Percentiles rank a stretch among this genome's conserved stretches.
Evolutionary conservation across 169 alveolate species (phyloP).

Genomic region (Eimeria sp.): DNA sequence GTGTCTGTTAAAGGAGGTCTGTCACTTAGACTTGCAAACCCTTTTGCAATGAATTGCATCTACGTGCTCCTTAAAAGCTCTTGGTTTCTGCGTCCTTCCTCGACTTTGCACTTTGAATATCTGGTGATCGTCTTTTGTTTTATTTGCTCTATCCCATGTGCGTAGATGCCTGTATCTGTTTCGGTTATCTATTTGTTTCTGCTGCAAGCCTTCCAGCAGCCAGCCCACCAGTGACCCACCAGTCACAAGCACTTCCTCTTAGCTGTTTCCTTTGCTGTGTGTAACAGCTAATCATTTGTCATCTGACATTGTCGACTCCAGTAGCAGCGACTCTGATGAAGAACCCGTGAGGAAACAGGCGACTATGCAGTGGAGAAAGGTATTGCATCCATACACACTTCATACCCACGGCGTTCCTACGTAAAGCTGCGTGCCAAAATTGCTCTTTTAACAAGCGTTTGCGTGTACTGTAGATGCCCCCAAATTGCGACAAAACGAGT

Average conservation of each 20-base stretch:
- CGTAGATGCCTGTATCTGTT: background rate
- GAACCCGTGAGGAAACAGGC: slow-evolving; percentile 37
- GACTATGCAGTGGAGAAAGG: slow-evolving; percentile 29
- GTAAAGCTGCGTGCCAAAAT: background rate
- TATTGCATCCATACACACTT: background rate
- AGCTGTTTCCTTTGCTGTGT: background rate
- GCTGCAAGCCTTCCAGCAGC: background rate
- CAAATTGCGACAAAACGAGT: background rate
- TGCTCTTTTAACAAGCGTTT: background rate
- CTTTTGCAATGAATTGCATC: background rate
- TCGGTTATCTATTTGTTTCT: background rate
- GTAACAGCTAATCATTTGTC: background rate
- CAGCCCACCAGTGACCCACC: background rate
- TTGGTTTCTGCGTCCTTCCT: background rate
- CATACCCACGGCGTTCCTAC: background rate
- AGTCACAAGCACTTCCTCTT: background rate
- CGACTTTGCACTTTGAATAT: background rate
- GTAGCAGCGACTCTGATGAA: slow-evolving; percentile 5
- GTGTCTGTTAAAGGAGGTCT: background rate
- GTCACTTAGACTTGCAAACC: background rate
- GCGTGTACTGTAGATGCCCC: background rate
- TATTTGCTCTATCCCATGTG: background rate
- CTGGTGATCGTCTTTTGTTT: background rate
- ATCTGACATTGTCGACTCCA: background rate
- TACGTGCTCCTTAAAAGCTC: background rate